These are phyloP conservation scores for Fragilaria radians DNA, from an alignment of 108 stramenopile genomes.

Conservation along the genomic window DNA sequence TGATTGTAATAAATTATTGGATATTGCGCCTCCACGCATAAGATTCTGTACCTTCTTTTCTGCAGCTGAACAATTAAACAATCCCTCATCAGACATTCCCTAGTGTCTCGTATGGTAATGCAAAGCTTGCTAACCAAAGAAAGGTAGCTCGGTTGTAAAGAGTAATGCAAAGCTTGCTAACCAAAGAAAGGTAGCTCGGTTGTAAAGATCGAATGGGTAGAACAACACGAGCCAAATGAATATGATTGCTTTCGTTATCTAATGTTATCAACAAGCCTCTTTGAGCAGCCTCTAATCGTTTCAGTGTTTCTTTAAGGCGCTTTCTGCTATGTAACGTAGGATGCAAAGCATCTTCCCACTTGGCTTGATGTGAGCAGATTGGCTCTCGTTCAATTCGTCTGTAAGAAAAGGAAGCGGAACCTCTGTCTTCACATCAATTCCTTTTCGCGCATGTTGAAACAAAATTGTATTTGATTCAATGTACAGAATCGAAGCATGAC, in stretches of 20 bases:
- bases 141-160: too few relatives aligned
- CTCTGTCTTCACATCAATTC: neutral
- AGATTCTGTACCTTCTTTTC: neutral
- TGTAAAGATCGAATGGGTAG: neutral
- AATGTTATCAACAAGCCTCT: neutral
- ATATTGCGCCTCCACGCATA: constrained; percentile 1
- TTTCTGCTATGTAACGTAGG: neutral
- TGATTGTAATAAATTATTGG: constrained; percentile 4
- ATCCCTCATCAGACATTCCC: constrained; percentile 1
- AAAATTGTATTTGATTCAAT: neutral
- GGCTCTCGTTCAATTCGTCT: neutral
- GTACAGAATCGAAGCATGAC: neutral
- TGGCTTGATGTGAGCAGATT: neutral
- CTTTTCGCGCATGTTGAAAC: neutral
- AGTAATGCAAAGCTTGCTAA: too few relatives aligned
- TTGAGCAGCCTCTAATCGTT: neutral
- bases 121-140: constrained; percentile 6
- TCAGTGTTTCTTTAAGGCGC: neutral
- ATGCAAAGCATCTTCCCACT: neutral
- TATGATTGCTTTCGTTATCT: neutral
- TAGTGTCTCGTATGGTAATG: neutral
- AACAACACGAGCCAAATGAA: neutral
- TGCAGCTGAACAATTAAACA: neutral
- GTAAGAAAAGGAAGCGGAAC: neutral
- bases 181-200: neutral